These are phyloP conservation scores for Chlorella sp. DNA, from an alignment of 139 green algal species.

Conservation along the genomic window DNA sequence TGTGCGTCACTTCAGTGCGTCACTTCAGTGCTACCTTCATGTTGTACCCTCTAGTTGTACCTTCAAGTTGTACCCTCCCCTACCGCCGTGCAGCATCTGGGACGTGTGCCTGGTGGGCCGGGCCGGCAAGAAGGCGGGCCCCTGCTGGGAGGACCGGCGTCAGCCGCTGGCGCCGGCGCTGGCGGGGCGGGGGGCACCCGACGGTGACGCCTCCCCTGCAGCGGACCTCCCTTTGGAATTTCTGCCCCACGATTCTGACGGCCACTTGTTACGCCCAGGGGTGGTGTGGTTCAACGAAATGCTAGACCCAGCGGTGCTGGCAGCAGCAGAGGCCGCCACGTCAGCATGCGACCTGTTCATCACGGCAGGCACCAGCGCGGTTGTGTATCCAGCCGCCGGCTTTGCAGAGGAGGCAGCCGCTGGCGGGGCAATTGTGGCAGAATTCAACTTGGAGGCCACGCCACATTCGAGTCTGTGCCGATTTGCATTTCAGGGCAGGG, in stretches of 20 bases:
- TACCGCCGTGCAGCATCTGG: conserved; percentile 50
- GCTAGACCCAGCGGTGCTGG: conserved; percentile 52
- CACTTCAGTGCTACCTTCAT: no score
- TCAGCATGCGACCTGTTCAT: conserved; percentile 56
- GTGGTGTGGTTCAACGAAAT: conserved; percentile 67
- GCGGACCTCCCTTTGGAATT: conserved; percentile 47
- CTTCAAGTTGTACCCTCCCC: neutral
- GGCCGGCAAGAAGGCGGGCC: neutral
- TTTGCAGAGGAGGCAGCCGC: conserved; percentile 50
- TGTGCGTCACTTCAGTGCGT: no score
- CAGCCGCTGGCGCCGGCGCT: conserved; percentile 61
- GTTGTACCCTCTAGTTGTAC: neutral
- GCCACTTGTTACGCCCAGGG: conserved; percentile 53
- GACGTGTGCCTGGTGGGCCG: conserved; percentile 51
- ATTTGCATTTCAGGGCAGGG: conserved; percentile 40
- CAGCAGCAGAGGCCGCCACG: conserved; percentile 37
- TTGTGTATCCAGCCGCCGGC: conserved; percentile 65
- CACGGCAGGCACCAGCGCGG: conserved; percentile 54
- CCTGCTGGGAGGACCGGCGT: conserved; percentile 54
- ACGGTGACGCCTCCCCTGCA: conserved; percentile 25
- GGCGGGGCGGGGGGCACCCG: conserved; percentile 16
- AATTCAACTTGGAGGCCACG: conserved; percentile 67
- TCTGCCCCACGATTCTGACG: conserved; percentile 78
- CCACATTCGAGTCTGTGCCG: conserved; percentile 40
- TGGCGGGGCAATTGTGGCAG: conserved; percentile 54